Evolutionary conservation across 192 early-diverging fungal species (phyloP), one percentile per base, ranked within the genome.

Genomic region (Mortierella claussenii): DNA sequence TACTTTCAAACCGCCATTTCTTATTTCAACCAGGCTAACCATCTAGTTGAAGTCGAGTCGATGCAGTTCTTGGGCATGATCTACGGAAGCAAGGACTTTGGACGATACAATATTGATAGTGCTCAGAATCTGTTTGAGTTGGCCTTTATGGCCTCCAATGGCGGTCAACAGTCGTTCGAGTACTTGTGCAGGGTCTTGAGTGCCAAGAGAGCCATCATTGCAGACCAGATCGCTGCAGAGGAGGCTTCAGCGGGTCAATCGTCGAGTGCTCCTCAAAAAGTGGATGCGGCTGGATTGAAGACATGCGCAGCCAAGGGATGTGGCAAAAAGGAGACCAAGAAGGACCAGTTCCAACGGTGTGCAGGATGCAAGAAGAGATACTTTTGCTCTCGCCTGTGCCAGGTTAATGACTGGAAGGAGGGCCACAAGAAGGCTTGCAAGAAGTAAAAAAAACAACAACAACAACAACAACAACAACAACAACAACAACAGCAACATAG

Each of bases 301-400:
- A 60, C 70, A 1, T 86, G 81, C 49, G 82, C 79, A 4, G 73
- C 68, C 33, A 59, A 53, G 32, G 54, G 28, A 3, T 86, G 84
- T 51, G 82, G 70, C 4, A 83, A 83, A 32, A 75, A 64, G 24
- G 84, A 86, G 57, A 28, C 59, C 8, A 69, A 78, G 34, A 70
- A 68, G 58, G 78, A 80, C 28, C 48, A 75, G 42, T 86, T 81
- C 64, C 80, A 81, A 30, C 55, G 69, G 26, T 86, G 84, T 42
- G 82, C 68, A 20, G 78, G 78, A 40, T 86, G 84, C 60, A 79
- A 86, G 49, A 79, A 80, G 65, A 60, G 64, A n/a, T 66, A 69
- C 28, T 86, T 80, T 48, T 86, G 84, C 55, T 86, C 84, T 24
- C 80, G 84, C 36, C 65, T 81, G 18, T 86, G 84, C 37, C 84